Percentiles rank a stretch among this genome's conserved stretches.
Conservation (phyloP, 2,329 filamentous ascomycete species). For the Fonsecaea multimorphosa region DNA sequence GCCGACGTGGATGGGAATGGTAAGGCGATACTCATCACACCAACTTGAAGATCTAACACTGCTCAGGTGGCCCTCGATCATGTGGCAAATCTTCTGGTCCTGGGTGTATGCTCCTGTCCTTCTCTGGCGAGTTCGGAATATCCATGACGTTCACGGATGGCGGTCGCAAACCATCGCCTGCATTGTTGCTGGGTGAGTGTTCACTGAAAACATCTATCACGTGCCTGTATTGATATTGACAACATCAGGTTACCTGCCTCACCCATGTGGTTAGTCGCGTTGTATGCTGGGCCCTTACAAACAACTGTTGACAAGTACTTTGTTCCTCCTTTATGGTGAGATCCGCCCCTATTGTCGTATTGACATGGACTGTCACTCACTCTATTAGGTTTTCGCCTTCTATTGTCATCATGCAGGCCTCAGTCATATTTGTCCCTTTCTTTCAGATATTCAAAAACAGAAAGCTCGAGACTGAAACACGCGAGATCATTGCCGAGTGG, state of each 20-base stretch:
- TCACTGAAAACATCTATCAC: neutral
- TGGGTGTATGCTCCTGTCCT: constrained; percentile 67
- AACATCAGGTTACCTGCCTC: constrained; percentile 64
- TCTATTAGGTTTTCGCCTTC: constrained; percentile 59
- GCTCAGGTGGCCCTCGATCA: constrained; percentile 63
- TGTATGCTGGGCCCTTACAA: constrained; percentile 57
- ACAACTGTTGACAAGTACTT: constrained; percentile 60
- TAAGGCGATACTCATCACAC: constrained; percentile 39
- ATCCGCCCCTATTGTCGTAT: neutral
- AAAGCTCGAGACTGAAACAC: constrained; percentile 45
- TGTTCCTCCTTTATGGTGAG: constrained; percentile 67
- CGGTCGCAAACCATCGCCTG: constrained; percentile 65
- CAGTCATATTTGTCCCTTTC: constrained; percentile 68
- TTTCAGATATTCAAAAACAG: constrained; percentile 58
- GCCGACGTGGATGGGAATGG: constrained; percentile 69
- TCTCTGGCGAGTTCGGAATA: constrained; percentile 65
- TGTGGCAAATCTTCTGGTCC: constrained; percentile 70
- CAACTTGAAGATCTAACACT: constrained; percentile 22
- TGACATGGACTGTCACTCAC: constrained; percentile 21
- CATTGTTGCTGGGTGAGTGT: constrained; percentile 50
- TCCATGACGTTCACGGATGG: constrained; percentile 71
- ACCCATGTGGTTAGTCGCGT: constrained; percentile 67
- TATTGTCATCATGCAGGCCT: constrained; percentile 67
- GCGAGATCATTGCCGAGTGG: constrained; percentile 48
- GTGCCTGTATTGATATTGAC: constrained; percentile 15